Base-by-base conservation (phyloP, 768 basidiomycete genomes). In the Exidia glandulosa region DNA sequence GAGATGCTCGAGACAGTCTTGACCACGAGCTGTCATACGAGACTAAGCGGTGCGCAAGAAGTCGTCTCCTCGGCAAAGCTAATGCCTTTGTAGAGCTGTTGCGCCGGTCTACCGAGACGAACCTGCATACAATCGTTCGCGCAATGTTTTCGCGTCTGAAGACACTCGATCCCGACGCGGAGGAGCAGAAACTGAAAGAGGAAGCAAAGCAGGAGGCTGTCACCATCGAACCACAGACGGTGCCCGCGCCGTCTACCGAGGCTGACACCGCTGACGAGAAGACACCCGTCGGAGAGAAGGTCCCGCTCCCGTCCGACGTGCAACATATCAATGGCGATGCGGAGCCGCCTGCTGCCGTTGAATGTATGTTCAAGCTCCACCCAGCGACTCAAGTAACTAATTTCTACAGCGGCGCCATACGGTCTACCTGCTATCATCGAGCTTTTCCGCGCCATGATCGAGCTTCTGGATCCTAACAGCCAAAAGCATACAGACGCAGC, bases 1-100 rank as follows among this genome's bases (percentile, higher is more conserved):
- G 96, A 97, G 73, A 94, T 99, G 87, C 76, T 99, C 65, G 96
- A 99, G 72, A 95, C 94, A 1, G 95, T 97, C 3, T 73, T 99
- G 65, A 95, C 94, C 12, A 97, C 95, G 56, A 93, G 94, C 64
- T 97, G 95, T 71, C 90, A 97, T 70, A 94, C 96, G 83, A 80
- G 96, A 59, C 77, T 97, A n/a, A 90, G 90, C 67, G 94, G 94
- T 95, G 65, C 63, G 88, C 77, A n/a, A 25, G 47, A 36, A 30
- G 57, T 33, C n/a, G 16, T 36, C 9, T 50, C 23, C 32, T 32
- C 45, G 32, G 29, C 32, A 29, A 60, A 31, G 62, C 68, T 48
- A 66, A 59, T 52, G 57, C 58, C 30, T 62, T 32, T 33, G 6
- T 70, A 96, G 93, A 94, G 74, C 87, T 87, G 61, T 77, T 96